Evolutionary conservation across 352 stramenopile species (phyloP), one percentile per base, ranked within the genome.

Genomic region (Phytopythium montanum): DNA sequence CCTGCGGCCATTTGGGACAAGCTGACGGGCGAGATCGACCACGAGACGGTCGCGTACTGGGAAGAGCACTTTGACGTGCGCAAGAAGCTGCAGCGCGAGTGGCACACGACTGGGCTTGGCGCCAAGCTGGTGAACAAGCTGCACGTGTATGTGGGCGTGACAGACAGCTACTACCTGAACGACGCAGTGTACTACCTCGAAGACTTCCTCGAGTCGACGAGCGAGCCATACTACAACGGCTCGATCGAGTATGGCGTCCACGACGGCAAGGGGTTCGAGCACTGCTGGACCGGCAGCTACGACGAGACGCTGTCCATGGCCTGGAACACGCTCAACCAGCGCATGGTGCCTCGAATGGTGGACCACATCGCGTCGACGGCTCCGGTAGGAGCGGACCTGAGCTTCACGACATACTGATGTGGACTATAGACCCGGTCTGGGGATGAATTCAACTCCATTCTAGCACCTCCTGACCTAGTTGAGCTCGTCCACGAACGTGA

Each of bases 111-210:
- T 10, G 68, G 73, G 6, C 69, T 90, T 25, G 78, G 81, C 21
- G 67, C 51, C 50, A 88, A 88, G 61, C 75, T 90, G 19, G 78
- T 88, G 14, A 88, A 87, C 68, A 90, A 90, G 57, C 68, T 90
- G 9, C 78, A 88, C 61, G 81, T 90, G 6, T 90, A 81, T 53
- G 81, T 90, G 18, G 81, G 78, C 25, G 81, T 90, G 52, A 78
- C 76, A 12, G 81, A 90, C 66, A 88, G 78, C 66, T 90, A 88
- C 71, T 88, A 90, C 62, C 59, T 90, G 13, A 90, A 90, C 56
- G 81, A 88, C 56, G 78, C 66, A 18, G 81, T 88, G 41, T 90
- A 88, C 62, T 68, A 79, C 54, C 73, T 90, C 3, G 79, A 88
- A 36, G 78, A 86, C 29, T 88, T 87, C 41, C 59, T 90, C 18